Conservation (phyloP, 1,284 basidiomycete genomes). For the Inonotus obliquus region DNA sequence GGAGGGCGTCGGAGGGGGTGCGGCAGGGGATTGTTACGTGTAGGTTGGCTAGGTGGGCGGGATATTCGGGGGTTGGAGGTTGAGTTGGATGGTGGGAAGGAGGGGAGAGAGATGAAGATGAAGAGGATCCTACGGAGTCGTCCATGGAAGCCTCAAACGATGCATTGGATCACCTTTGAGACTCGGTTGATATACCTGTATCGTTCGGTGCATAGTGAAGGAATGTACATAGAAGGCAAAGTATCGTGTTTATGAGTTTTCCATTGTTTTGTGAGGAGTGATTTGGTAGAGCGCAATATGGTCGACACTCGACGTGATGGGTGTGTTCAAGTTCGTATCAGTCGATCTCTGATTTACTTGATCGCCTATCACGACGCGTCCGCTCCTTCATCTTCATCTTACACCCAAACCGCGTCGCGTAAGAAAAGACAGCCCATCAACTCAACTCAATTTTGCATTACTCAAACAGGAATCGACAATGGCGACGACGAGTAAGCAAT, state of each 20-base stretch:
- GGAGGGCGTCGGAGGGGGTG: neutral
- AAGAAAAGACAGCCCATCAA: no score
- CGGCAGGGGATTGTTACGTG: neutral
- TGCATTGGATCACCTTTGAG: neutral
- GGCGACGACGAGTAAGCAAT: slow-evolving; percentile 74
- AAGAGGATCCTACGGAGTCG: neutral
- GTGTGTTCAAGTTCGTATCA: neutral
- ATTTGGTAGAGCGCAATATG: neutral
- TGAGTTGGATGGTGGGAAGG: neutral
- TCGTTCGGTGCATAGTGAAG: neutral
- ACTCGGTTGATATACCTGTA: neutral
- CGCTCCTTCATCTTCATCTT: no score
- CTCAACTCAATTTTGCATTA: neutral
- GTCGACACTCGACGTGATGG: neutral
- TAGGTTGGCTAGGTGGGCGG: neutral
- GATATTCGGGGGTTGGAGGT: neutral
- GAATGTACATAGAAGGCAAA: neutral
- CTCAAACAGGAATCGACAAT: slow-evolving; percentile 24
- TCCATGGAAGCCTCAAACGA: neutral
- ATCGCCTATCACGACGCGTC: no score
- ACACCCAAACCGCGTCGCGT: neutral
- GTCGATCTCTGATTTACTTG: no score
- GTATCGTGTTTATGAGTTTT: neutral
- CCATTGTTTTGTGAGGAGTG: neutral
- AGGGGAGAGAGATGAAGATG: neutral